phyloP scores from a whole-genome alignment of 768 basidiomycete genomes.

The Galerina marginata region DNA sequence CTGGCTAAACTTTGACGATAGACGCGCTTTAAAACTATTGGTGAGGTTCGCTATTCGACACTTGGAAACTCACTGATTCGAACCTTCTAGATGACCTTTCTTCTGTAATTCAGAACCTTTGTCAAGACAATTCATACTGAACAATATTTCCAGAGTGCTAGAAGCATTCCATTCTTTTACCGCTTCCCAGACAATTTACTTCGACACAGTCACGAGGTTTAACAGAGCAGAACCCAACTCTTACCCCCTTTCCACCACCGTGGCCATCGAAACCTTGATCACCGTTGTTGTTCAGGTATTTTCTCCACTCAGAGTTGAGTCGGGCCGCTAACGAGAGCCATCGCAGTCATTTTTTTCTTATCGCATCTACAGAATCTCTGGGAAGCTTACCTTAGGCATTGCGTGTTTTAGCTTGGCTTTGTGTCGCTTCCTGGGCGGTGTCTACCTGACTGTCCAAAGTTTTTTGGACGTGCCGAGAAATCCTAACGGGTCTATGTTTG shows the following conservation, averaged over 20 bases:
- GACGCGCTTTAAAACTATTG: slow-evolving; percentile 6
- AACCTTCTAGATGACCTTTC: not conserved
- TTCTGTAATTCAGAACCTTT: not conserved
- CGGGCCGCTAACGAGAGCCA: not conserved
- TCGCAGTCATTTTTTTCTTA: slow-evolving; percentile 16
- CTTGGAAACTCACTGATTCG: not conserved
- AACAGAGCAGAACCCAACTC: slow-evolving; percentile 20
- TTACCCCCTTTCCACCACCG: slow-evolving; percentile 24
- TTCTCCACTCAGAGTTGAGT: not conserved
- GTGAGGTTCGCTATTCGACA: not conserved
- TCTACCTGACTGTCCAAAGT: slow-evolving; percentile 9
- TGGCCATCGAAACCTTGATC: slow-evolving; percentile 24
- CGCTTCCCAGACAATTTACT: slow-evolving; percentile 22
- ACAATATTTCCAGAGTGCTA: slow-evolving; percentile 11
- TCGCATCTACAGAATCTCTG: slow-evolving; percentile 17
- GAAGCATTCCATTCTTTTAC: slow-evolving; percentile 26
- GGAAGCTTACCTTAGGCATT: not conserved
- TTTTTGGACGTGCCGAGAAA: slow-evolving; percentile 18
- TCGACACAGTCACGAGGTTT: slow-evolving; percentile 20
- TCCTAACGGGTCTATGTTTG: slow-evolving; percentile 17
- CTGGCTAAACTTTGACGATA: slow-evolving; percentile 2
- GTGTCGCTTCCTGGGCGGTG: slow-evolving; percentile 19
- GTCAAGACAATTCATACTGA: too few species aligned
- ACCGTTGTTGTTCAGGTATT: slow-evolving; percentile 25
- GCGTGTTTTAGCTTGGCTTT: slow-evolving; percentile 10